phyloP scores from a whole-genome alignment of 257 asterid species.

The Penstemon barbatus region DNA sequence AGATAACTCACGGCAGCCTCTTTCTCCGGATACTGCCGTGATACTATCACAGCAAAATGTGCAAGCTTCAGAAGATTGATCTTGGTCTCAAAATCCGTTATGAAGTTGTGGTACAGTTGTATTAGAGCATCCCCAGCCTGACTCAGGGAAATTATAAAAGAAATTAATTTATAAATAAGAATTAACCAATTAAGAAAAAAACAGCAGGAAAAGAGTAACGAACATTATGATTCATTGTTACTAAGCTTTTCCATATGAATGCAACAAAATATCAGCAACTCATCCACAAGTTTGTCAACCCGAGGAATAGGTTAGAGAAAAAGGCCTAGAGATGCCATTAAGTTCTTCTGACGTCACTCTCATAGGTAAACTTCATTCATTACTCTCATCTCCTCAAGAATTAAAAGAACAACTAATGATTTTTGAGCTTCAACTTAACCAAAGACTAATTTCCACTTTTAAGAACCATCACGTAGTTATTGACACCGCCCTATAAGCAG shows the following conservation, averaged over 20 bases:
- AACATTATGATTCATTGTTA: not conserved
- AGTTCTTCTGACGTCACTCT: not conserved
- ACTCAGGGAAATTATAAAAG: slow-evolving; percentile 27
- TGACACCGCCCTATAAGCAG: no score
- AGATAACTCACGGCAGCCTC: slow-evolving; percentile 80
- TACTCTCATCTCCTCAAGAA: no score
- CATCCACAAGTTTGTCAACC: not conserved
- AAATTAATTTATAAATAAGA: not conserved
- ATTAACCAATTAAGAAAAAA: not conserved
- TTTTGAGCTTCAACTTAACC: no score
- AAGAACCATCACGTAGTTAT: no score
- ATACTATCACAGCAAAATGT: slow-evolving; percentile 87
- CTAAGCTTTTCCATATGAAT: slow-evolving; percentile 1
- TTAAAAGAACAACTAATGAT: no score
- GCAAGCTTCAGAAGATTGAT: slow-evolving; percentile 98
- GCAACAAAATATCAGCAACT: slow-evolving; percentile 1
- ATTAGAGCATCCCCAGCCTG: slow-evolving; percentile 95
- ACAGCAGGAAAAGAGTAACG: not conserved
- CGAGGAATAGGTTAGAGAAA: not conserved
- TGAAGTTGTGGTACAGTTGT: slow-evolving; percentile 88
- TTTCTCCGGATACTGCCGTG: slow-evolving; percentile 78
- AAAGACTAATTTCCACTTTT: no score
- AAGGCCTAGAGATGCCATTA: not conserved
- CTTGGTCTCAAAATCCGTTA: slow-evolving; percentile 92
- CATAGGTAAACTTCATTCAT: no score